phyloP scores from a whole-genome alignment of 1,139 yeast species.

The Geotrichum candidum region DNA sequence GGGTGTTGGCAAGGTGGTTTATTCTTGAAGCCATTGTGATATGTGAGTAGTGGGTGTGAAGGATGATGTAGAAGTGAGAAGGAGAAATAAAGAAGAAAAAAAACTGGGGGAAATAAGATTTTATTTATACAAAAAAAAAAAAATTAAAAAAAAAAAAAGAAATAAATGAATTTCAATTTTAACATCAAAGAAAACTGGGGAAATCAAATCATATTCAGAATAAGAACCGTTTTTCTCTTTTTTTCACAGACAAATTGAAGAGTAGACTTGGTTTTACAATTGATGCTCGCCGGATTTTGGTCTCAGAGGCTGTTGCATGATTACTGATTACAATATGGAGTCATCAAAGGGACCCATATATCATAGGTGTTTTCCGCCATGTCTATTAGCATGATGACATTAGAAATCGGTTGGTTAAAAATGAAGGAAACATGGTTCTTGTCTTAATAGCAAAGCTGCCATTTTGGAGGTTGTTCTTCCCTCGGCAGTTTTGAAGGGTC shows the following conservation, averaged over 20 bases:
- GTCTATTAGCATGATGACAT: no score
- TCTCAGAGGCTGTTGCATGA: no score
- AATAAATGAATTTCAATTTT: neutral
- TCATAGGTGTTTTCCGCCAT: no score
- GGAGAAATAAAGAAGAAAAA: neutral
- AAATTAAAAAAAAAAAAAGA: neutral
- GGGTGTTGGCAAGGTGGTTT: conserved; percentile 1
- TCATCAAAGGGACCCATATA: no score
- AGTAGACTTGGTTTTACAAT: no score
- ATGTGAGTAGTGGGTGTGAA: neutral
- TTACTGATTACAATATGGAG: no score
- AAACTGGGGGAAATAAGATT: neutral
- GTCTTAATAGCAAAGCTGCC: neutral
- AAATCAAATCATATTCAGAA: neutral
- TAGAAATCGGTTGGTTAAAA: no score
- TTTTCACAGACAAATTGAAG: neutral
- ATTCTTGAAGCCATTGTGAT: conserved; percentile 1
- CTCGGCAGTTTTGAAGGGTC: neutral
- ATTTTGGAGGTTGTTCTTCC: neutral
- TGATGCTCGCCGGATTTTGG: no score
- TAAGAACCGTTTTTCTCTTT: neutral
- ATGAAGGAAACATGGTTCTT: no score
- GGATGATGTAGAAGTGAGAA: neutral
- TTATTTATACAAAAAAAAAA: neutral
- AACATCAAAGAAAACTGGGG: neutral